Evolutionary conservation across 73 alveolate genomes (phyloP), one percentile per base, ranked within the genome.

Genomic region (Uronychia binucleata): DNA sequence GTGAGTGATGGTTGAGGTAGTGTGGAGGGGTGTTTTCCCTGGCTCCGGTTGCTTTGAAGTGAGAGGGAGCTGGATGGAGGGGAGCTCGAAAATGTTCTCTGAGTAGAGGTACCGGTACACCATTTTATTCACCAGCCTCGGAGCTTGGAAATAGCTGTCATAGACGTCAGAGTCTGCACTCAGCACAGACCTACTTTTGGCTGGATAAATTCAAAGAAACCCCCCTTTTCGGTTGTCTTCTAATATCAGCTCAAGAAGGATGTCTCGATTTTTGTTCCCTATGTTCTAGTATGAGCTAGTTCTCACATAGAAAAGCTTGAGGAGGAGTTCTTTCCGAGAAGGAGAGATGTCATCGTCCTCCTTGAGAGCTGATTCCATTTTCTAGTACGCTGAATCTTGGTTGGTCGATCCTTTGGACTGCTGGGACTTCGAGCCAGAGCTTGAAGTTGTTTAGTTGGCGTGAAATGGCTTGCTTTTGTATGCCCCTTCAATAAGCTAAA

Each of bases 121-220:
- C n/a, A 87, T 35, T 86, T 77, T 84, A 58, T 89, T 89, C 59
- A 75, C 58, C 14, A 91, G 88, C 59, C 92, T 32, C 1, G 88
- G 91, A 11, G 88, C 82, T 27, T 31, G 35, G 57, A 89, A 89
- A 79, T 31, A 89, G 28, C 57, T 28, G 31, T 89, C 95, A 59
- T 89, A 89, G 27, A 85, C 33, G n/a, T 85, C 85, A 31, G 86
- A 31, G 26, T 79, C 86, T 88, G 67, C n/a, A 46, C 5, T 46
- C 67, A 46, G 5, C 67, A 46, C 19, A 11, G 19, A 46, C 67
- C 19, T 46, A 0, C 90, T 84, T 74, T 89, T 78, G 33, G 88
- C 84, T 29, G 95, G 95, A 57, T 57, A 89, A 1, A 89, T 89
- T 84, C 95, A 86, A 30, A 89, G 59, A 46, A 89, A 89, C 74